Base-by-base conservation (phyloP, 495 filamentous ascomycete genomes). In the Talaromyces wortmannii region DNA sequence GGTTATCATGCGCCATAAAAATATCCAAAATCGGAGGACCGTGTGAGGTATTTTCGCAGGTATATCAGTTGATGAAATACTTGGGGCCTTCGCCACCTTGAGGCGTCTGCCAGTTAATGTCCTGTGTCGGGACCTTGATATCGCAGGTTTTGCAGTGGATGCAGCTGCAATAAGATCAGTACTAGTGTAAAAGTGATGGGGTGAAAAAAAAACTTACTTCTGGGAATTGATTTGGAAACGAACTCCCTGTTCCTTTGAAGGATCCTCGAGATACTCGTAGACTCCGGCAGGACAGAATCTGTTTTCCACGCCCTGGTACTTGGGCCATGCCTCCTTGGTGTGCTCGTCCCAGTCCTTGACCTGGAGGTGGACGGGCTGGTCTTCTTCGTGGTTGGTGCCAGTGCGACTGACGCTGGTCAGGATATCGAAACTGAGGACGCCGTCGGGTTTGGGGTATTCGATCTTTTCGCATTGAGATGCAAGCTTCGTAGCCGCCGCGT, bases 61-160 rank as follows among this genome's bases (percentile, higher is more conserved):
- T 17, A 50, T 6, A 8, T 51, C 58, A 95, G 29, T 94, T 97
- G 87, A 95, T 87, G 63, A 88, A 87, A 68, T 98, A 98, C 68
- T 97, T 97, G 5, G 94, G 94, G 2, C 94, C 94, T 69, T 96
- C 94, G 18, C 94, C 94, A 53, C 95, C 94, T 69, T 96, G 90
- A 17, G 94, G 94, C 4, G 92, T 92, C 53, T 89, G 81, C 91
- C 92, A 96, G 71, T 95, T 95, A 68, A 97, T 97, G 68, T 96
- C 94, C 72, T 99, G 94, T 50, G 85, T 82, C 3, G 94, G 94
- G 11, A 87, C 92, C 76, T 99, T 99, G 69, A 99, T 97, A 71
- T 99, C 94, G 66, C 94, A 99, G 4, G 94, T 97, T 82, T 99
- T 99, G 78, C 94, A 99, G 71, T 99, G 94, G 54, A 99, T 94